Evolutionary conservation across 2,329 filamentous ascomycete genomes (phyloP), one percentile per base, ranked within the genome.

Genomic region (Arthrobotrys sphaeroides): DNA sequence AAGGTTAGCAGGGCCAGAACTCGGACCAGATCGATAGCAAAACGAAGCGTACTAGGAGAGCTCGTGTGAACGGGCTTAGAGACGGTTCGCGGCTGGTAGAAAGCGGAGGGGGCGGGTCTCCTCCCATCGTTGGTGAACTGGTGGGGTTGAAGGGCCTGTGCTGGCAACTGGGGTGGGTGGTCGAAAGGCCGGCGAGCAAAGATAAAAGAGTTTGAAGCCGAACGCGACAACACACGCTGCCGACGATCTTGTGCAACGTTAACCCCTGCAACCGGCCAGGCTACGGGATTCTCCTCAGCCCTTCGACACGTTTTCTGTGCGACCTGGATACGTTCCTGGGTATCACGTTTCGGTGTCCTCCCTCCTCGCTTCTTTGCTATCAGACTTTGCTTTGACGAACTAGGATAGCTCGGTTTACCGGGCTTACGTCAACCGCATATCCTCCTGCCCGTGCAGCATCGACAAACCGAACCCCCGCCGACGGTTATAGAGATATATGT

Each of bases 11-110:
- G 26, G 9, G 5, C 16, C 7, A 36, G 24, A 20, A 49, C 36
- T 18, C 20, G 22, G 31, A 24, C 18, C 9, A 4, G 36, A 12
- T 31, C 13, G 24, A 12, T 36, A 24, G 7, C 7, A 18, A 26
- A 18, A 24, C 5, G 9, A 40, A 51, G 31, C 62, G 53, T 68
- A 74, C 70, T 74, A 61, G 28, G 3, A 74, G 62, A 9, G 70
- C 70, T n/a, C 70, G 28, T 5, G 70, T 59, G 55, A 74, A 74
- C 6, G 70, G 62, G n/a, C 62, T 61, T 20, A 74, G 26, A 12
- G 70, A 36, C 5, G 61, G 45, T 4, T 59, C 18, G 24, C 28
- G 45, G 55, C 36, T 40, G 9, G 24, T 55, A 10, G 33, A 3
- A 1, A 40, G 16, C 13, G 36, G 6, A 12, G 57, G 4, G 10